Evolutionary conservation across 2,329 filamentous ascomycete genomes (phyloP), one percentile per base, ranked within the genome.

Genomic region (Fusarium pseudoanthophilum): DNA sequence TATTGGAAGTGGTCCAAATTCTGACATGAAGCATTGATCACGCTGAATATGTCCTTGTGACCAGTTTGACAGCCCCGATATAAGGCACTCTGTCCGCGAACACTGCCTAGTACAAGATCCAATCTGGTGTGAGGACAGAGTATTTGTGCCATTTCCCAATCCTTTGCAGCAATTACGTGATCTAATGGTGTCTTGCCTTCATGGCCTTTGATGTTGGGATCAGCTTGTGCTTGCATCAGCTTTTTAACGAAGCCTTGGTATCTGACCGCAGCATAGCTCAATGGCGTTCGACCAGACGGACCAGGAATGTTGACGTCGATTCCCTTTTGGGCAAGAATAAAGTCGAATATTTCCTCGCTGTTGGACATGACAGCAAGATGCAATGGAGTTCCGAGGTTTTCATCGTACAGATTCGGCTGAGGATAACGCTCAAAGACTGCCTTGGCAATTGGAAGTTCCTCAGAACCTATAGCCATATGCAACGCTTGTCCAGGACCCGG

Each of bases 1-100:
- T 45, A 45, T 45, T 45, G 11, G 0, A 4, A 26, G 42, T 6
- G 24, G 11, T 0, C 13, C 7, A 26, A 9, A 5, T 9, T 26
- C 7, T 13, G 24, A 6, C 24, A 20, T 26, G 16, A 13, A 45
- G 24, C 7, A 20, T 45, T 45, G 3, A 45, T 45, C 4, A 26
- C 42, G 5, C 26, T 26, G 7, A 45, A 26, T 7, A 26, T 20
- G 16, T 26, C 42, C 42, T 45, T 9, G 0, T 45, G n/a, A 1
- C 24, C 24, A 45, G 42, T 45, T 45, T 26, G 42, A 6, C 42
- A 45, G 11, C 24, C 42, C 42, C 42, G 24, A 26, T 45, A 45
- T 2, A 45, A 45, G 24, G 16, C 42, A 9, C 24, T 45, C 5
- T 45, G 16, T 26, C 24, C 13, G 24, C 42, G 7, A 45, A 26